Percentiles rank a stretch among this genome's conserved stretches.
These are phyloP conservation scores for Haematococcus sp. DNA, from an alignment of 139 green algal genomes.

Conservation along the genomic window DNA sequence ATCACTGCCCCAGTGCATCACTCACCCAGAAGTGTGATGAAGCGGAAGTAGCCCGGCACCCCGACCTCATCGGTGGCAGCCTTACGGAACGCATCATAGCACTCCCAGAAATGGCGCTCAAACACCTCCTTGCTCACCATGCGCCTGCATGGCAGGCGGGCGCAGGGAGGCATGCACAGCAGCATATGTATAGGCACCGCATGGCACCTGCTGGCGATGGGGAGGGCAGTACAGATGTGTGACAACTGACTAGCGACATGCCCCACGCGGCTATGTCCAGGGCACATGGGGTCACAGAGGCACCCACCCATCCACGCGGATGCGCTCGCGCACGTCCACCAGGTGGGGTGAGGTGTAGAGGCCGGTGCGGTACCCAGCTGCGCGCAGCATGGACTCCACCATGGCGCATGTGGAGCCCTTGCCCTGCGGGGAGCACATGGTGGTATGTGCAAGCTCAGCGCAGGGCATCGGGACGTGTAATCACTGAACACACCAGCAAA, in stretches of 20 bases:
- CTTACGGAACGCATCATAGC: conserved; percentile 33
- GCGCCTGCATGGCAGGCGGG: conserved; percentile 15
- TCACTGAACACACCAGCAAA: background rate
- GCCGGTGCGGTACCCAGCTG: conserved; percentile 75
- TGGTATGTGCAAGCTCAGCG: too few relatives aligned
- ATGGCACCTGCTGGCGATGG: too few relatives aligned
- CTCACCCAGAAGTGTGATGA: conserved; percentile 90
- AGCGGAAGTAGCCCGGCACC: conserved; percentile 93
- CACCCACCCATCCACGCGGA: conserved; percentile 72
- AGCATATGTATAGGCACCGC: too few relatives aligned
- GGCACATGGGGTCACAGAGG: too few relatives aligned
- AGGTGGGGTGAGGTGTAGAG: conserved; percentile 91
- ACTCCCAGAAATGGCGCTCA: conserved; percentile 37
- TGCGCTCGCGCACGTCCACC: conserved; percentile 83
- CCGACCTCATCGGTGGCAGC: conserved; percentile 48
- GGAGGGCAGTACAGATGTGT: too few relatives aligned
- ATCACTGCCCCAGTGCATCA: background rate
- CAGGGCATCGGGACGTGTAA: too few relatives aligned
- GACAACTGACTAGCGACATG: background rate
- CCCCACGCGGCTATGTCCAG: background rate
- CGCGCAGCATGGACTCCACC: conserved; percentile 78
- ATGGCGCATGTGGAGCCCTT: conserved; percentile 87
- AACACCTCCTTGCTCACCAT: conserved; percentile 41
- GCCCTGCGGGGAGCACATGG: background rate
- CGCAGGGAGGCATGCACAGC: background rate